Conservation (phyloP, 2,329 filamentous ascomycete genomes). For the Cryoendolithus antarcticus region DNA sequence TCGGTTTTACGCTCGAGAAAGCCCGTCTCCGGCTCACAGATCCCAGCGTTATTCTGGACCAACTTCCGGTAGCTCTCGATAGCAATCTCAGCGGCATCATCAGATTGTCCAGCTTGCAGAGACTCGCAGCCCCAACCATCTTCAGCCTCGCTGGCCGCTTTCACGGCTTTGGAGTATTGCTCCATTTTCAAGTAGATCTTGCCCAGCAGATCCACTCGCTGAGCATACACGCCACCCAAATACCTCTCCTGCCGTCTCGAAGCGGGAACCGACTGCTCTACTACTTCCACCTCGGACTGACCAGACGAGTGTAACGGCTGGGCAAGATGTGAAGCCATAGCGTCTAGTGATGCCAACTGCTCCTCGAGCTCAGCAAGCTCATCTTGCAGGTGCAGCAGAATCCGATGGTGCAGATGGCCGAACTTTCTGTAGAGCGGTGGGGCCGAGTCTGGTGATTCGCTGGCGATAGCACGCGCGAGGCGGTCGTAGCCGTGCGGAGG, state of each 20-base stretch:
- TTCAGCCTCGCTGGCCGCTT: too few species aligned
- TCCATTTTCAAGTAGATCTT: constrained; percentile 53
- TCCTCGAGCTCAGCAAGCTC: constrained; percentile 73
- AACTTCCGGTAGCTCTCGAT: too few species aligned
- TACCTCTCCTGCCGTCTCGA: too few species aligned
- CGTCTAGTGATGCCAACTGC: constrained; percentile 59
- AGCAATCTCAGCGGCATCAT: too few species aligned
- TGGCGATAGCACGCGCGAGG: constrained; percentile 31
- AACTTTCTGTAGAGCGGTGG: constrained; percentile 71
- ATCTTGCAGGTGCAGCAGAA: constrained; percentile 74
- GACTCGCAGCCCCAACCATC: too few species aligned
- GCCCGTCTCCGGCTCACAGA: too few species aligned
- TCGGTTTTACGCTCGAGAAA: too few species aligned
- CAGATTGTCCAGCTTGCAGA: too few species aligned
- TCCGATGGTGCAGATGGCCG: constrained; percentile 65
- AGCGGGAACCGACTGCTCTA: too few species aligned
- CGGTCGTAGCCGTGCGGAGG: constrained; percentile 46
- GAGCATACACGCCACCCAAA: constrained; percentile 24
- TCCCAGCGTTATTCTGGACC: too few species aligned
- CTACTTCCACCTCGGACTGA: constrained; percentile 40
- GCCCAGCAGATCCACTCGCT: constrained; percentile 48
- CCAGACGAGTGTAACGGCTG: constrained; percentile 43
- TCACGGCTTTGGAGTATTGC: constrained; percentile 53
- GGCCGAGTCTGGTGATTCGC: constrained; percentile 1
- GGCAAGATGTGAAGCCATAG: neutral